Base-by-base conservation (phyloP, 345 rosid genomes). In the Populus alba region DNA sequence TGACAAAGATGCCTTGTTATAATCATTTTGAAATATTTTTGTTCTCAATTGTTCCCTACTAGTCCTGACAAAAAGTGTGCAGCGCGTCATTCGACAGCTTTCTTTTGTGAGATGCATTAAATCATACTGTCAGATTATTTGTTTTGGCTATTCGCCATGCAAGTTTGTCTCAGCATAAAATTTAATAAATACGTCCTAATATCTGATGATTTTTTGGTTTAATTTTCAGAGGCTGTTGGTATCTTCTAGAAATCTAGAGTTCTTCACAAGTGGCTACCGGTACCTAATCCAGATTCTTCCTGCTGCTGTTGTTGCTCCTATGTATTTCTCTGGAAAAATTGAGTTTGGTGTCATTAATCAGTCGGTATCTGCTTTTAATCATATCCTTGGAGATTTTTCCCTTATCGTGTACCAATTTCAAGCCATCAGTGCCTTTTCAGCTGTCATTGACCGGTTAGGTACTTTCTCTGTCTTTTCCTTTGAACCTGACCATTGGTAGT, bases 321-420 rank as follows among this genome's bases (percentile, higher is more conserved):
- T 93, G 98, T 95, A 89, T 82, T 95, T 95, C 87, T 93, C 98
- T 2, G 98, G 97, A 43, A 92, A 93, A 86, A 95, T 95, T 79
- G 99, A 95, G 91, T 95, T 95, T 87, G 99, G 99, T 82, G 98
- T 95, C 81, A 93, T 95, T 77, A 95, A 91, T 85, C 99, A 95
- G 82, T 93, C 99, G 29, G 97, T 92, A 67, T 95, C 99, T 61
- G 99, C 99, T 61, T 95, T 95, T 81, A 95, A 93, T 81, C 99
- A 95, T 81, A 93, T 95, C 66, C 91, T 95, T 55, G 97, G 98
- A 79, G 99, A 95, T 78, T 89, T 95, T 86, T 95, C 96, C 38
- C 94, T 95, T 74, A 87, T 95, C 57, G 98, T 95, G 61, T 95
- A 84, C 85, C 99, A 93, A 86, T 95, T 95, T 88, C 99, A 95